phyloP scores from a whole-genome alignment of 768 basidiomycete species.

The Phlebiopsis gigantea region DNA sequence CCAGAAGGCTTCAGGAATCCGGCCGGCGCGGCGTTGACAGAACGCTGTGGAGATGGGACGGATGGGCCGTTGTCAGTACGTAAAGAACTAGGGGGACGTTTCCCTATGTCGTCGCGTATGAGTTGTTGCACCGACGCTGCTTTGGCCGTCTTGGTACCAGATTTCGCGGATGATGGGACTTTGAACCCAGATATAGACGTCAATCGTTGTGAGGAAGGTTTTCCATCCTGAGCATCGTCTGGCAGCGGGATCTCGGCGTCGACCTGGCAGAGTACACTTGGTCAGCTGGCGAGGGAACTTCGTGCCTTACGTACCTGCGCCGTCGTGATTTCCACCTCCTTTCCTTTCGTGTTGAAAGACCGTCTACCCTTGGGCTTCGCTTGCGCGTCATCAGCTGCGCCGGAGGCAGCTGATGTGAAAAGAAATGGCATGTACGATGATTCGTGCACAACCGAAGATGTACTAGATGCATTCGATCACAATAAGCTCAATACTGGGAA shows the following conservation, averaged over 20 bases:
- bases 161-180: constrained; percentile 13
- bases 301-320: constrained; percentile 12
- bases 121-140: constrained; percentile 19
- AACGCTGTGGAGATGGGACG: neutral
- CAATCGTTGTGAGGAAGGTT: constrained; percentile 8
- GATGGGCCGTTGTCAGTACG: neutral
- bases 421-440: constrained; percentile 64
- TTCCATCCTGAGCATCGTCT: neutral
- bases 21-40: neutral
- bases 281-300: constrained; percentile 13
- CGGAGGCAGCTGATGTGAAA: constrained; percentile 33
- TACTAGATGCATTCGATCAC: constrained; percentile 10
- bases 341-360: constrained; percentile 44
- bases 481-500: neutral
- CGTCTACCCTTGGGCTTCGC: constrained; percentile 43
- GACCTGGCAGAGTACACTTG: neutral
- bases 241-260: neutral
- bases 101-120: constrained; percentile 18
- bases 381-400: constrained; percentile 2
- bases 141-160: constrained; percentile 7
- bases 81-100: constrained; percentile 4
- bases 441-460: constrained; percentile 42
- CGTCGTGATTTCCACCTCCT: constrained; percentile 34
- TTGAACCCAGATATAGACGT: constrained; percentile 24
- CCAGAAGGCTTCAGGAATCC: constrained; percentile 53